Evolutionary conservation across 169 alveolate genomes (phyloP).

Genomic region (Cryptosporidium viatorum): DNA sequence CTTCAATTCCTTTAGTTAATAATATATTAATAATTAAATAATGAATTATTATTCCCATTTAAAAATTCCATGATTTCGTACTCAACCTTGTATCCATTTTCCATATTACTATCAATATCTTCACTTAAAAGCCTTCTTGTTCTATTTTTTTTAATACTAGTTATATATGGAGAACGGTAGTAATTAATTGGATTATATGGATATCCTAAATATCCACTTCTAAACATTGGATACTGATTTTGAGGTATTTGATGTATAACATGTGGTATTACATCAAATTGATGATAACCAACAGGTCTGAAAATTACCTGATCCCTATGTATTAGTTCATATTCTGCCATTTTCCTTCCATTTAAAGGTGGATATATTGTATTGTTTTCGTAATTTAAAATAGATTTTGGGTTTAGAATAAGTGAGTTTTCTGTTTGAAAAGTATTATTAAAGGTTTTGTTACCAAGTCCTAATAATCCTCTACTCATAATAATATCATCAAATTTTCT

Average conservation of each 20-base stretch:
- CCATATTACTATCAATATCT: background rate
- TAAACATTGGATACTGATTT: conserved; percentile 43
- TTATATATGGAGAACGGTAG: conserved; percentile 45
- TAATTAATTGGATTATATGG: conserved; percentile 41
- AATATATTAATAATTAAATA: background rate
- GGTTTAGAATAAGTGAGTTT: background rate
- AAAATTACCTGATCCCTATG: conserved; percentile 16
- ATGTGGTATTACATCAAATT: conserved; percentile 14
- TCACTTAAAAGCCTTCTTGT: conserved; percentile 8
- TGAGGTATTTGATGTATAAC: conserved; percentile 22
- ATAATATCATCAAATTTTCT: no score
- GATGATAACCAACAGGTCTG: conserved; percentile 18
- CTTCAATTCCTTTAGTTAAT: background rate
- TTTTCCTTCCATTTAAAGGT: background rate
- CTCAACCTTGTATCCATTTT: conserved; percentile 3
- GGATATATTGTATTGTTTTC: background rate
- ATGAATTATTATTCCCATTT: conserved; percentile 8
- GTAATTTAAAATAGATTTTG: no score
- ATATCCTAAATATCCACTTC: conserved; percentile 29
- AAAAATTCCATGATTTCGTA: conserved; percentile 19
- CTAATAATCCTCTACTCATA: background rate
- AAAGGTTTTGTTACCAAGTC: background rate
- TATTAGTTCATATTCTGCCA: conserved; percentile 28
- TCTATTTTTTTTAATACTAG: background rate
- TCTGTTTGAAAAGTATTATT: background rate